phyloP scores from a whole-genome alignment of 345 rosid species.

The Abelmoschus esculentus region DNA sequence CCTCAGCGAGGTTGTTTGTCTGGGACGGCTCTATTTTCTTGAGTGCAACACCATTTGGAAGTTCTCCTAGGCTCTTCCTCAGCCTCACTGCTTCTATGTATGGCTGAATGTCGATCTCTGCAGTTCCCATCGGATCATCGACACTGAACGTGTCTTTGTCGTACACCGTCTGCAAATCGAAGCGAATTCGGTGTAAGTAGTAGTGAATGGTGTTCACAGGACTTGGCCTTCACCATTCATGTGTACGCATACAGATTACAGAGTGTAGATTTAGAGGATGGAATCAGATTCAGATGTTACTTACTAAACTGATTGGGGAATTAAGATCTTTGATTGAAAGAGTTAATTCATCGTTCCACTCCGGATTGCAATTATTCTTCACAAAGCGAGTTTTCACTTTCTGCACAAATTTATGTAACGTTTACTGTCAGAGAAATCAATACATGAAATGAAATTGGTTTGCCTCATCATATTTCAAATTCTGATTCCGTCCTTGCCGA shows the following conservation, averaged over 20 bases:
- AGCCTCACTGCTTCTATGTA: conserved; percentile 41
- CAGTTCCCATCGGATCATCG: conserved; percentile 85
- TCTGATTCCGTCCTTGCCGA: too few relatives aligned
- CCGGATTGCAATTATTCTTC: conserved; percentile 63
- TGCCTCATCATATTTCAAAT: too few relatives aligned
- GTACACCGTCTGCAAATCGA: conserved; percentile 45
- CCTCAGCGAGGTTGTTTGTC: conserved; percentile 47
- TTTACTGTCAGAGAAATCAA: too few relatives aligned
- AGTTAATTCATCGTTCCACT: conserved; percentile 75
- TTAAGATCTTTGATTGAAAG: conserved; percentile 41
- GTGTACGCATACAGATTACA: not conserved
- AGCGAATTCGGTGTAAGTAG: not conserved
- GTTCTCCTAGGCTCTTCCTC: conserved; percentile 35
- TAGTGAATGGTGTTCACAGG: not conserved
- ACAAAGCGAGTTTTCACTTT: conserved; percentile 56
- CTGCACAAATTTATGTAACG: conserved; percentile 26
- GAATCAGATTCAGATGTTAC: conserved; percentile 13
- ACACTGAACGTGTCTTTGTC: conserved; percentile 63
- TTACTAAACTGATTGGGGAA: conserved; percentile 51
- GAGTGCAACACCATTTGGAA: conserved; percentile 49
- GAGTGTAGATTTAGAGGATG: not conserved
- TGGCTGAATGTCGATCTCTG: conserved; percentile 46
- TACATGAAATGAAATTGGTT: too few relatives aligned
- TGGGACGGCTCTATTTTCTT: conserved; percentile 35
- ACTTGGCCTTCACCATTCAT: too few relatives aligned